phyloP scores from a whole-genome alignment of 2,329 filamentous ascomycete genomes.

The Colletotrichum orbiculare region DNA sequence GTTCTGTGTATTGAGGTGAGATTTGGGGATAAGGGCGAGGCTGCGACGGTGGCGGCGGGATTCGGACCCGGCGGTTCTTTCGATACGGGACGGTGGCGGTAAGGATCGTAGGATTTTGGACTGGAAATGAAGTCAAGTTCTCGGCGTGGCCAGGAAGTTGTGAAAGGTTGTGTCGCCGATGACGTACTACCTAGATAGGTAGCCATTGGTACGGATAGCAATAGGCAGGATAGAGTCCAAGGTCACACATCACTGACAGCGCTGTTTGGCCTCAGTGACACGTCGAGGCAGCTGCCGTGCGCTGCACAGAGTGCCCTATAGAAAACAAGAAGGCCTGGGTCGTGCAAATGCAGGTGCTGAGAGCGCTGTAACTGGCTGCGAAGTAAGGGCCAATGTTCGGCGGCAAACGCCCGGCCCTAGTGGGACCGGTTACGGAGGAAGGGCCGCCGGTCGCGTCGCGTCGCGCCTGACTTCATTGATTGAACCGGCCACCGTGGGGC shows the following conservation, averaged over 20 bases:
- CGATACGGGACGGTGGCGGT: background rate
- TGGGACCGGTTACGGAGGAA: conserved; percentile 24
- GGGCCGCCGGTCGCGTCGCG: conserved; percentile 19
- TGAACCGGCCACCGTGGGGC: too few relatives aligned
- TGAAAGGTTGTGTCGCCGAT: too few relatives aligned
- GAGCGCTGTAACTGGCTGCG: conserved; percentile 5
- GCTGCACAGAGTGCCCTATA: too few relatives aligned
- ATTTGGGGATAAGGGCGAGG: background rate
- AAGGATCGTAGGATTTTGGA: too few relatives aligned
- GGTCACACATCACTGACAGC: too few relatives aligned
- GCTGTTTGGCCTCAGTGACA: too few relatives aligned
- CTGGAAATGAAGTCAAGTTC: too few relatives aligned
- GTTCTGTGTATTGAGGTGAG: background rate
- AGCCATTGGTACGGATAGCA: too few relatives aligned
- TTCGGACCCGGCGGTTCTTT: conserved; percentile 4
- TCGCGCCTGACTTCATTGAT: conserved; percentile 13
- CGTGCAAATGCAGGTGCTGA: background rate
- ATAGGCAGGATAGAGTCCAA: too few relatives aligned
- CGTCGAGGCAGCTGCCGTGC: too few relatives aligned
- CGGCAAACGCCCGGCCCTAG: conserved; percentile 11
- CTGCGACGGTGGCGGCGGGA: conserved; percentile 17
- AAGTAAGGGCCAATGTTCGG: background rate
- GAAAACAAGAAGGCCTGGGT: background rate
- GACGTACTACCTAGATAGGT: too few relatives aligned
- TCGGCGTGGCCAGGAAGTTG: too few relatives aligned